phyloP scores from a whole-genome alignment of 73 alveolate species.

The Paramecium caudatum region DNA sequence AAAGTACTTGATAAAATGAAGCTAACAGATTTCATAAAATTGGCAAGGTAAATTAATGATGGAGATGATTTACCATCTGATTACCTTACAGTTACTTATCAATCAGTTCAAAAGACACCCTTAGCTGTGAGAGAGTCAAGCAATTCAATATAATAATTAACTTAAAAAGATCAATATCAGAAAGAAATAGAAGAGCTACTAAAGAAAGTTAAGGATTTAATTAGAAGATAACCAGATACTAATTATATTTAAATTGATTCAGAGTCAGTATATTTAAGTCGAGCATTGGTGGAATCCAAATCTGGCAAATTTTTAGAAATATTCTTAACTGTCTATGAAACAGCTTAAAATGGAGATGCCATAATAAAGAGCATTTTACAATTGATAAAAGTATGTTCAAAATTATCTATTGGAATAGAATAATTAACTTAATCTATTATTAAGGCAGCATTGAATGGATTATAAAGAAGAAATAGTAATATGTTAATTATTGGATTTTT shows the following conservation, averaged over 20 bases:
- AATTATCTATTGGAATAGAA: constrained; percentile 2
- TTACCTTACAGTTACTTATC: constrained; percentile 27
- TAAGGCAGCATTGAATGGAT: not conserved
- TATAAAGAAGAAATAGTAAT: constrained; percentile 28
- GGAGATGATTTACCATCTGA: constrained; percentile 69
- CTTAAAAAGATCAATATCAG: constrained; percentile 38
- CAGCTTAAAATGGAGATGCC: not conserved
- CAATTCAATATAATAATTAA: not conserved
- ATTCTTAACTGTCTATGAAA: not conserved
- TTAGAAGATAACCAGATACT: constrained; percentile 50
- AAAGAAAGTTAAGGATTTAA: constrained; percentile 58
- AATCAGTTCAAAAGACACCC: constrained; percentile 57
- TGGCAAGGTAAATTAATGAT: constrained; percentile 70
- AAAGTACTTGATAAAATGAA: constrained; percentile 74
- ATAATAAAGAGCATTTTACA: not conserved
- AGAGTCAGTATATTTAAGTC: constrained; percentile 33
- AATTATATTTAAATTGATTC: constrained; percentile 29
- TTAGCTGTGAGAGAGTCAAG: constrained; percentile 70
- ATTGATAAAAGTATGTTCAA: not conserved
- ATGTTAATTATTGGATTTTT: constrained; percentile 38
- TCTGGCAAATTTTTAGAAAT: constrained; percentile 50
- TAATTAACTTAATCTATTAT: not conserved
- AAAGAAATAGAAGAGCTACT: constrained; percentile 67
- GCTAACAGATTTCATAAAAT: constrained; percentile 55
- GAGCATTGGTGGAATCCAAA: constrained; percentile 64